These are phyloP conservation scores for Globisporangium okanoganense DNA, from an alignment of 352 stramenopile species.

Conservation along the genomic window DNA sequence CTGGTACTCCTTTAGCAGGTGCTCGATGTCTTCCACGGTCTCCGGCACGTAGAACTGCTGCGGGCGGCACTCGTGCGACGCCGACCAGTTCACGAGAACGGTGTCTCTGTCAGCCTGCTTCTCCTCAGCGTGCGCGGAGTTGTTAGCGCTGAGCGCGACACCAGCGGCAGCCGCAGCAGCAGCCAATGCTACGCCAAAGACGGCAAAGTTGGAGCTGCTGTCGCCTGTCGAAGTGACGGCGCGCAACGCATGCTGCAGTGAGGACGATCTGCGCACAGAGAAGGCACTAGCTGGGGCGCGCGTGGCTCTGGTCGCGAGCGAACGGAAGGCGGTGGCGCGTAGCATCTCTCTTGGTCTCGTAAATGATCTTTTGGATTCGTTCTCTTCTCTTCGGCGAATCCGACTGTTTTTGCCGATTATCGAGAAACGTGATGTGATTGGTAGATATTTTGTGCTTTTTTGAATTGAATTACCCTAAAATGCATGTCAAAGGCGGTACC, in stretches of 20 bases:
- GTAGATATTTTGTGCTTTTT: background rate
- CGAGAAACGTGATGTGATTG: background rate
- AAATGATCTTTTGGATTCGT: constrained; percentile 1
- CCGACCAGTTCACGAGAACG: constrained; percentile 82
- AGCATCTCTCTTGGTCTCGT: constrained; percentile 6
- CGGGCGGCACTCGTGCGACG: constrained; percentile 69
- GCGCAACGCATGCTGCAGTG: background rate
- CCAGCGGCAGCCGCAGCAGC: constrained; percentile 20
- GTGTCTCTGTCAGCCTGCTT: constrained; percentile 40
- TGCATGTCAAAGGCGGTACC: too few species aligned
- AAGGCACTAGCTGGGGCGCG: background rate
- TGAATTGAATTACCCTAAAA: too few species aligned
- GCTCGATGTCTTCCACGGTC: constrained; percentile 65
- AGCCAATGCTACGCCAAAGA: constrained; percentile 8
- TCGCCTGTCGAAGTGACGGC: background rate
- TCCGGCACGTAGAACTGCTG: constrained; percentile 66
- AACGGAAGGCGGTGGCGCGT: constrained; percentile 12
- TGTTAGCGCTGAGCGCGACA: constrained; percentile 8
- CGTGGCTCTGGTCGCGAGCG: constrained; percentile 2
- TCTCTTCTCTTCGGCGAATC: background rate
- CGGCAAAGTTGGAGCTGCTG: constrained; percentile 1
- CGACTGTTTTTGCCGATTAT: background rate
- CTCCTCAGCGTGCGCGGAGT: constrained; percentile 11
- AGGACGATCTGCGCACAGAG: constrained; percentile 4
- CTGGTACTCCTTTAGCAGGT: constrained; percentile 55